Evolutionary conservation across 441 rosid genomes (phyloP).

Genomic region (Brassica balearica): DNA sequence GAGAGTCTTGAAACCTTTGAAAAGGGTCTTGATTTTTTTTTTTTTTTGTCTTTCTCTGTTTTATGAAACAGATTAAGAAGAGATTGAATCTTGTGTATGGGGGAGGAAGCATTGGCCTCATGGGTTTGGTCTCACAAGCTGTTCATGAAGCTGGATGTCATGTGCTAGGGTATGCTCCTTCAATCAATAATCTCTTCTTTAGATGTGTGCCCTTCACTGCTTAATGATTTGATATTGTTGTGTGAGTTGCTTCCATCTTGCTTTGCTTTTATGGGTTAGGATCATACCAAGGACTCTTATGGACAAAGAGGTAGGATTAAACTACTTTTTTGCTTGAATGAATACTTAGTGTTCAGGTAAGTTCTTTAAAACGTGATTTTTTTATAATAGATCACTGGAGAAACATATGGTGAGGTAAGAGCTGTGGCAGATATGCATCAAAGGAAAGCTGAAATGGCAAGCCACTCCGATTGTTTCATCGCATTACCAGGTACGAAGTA

Average conservation of each 20-base stretch:
- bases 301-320: conserved; percentile 74
- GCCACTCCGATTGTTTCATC: conserved; percentile 93
- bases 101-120: conserved; percentile 94
- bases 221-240: background rate
- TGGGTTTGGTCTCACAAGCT: conserved; percentile 91
- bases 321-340: background rate
- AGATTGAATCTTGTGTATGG: conserved; percentile 90
- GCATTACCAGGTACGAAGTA: conserved; percentile 84
- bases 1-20: conserved; percentile 16
- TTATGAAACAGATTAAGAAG: conserved; percentile 60
- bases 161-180: conserved; percentile 74
- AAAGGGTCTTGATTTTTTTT: conserved; percentile 24
- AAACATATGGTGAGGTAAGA: conserved; percentile 86
- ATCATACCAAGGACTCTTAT: conserved; percentile 93
- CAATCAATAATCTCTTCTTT: conserved; percentile 12
- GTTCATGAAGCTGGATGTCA: conserved; percentile 88
- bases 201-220: background rate
- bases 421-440: conserved; percentile 97
- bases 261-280: conserved; percentile 49
- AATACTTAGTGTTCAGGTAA: conserved; percentile 16
- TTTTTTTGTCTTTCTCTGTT: conserved; percentile 1
- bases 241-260: conserved; percentile 27
- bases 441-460: conserved; percentile 96
- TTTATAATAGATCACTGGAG: conserved; percentile 78
- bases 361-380: conserved; percentile 30